A percentile compares a stretch with the other conserved stretches of the same genome.
These are phyloP conservation scores for Chenopodium suecicum DNA, from an alignment of 148 eudicot species.

Conservation along the genomic window DNA sequence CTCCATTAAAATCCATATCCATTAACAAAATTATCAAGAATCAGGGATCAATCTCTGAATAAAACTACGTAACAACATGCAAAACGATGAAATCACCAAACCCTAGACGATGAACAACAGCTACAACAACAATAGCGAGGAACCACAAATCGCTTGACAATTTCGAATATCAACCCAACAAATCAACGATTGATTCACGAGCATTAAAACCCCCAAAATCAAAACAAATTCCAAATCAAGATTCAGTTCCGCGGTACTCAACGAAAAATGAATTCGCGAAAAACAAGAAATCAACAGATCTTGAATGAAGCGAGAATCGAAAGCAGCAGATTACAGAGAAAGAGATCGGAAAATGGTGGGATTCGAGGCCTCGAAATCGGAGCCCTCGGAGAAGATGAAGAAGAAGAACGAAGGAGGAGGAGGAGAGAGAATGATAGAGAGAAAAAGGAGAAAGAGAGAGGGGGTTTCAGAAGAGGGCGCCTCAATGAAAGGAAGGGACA, in stretches of 20 bases:
- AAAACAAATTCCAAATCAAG: not conserved
- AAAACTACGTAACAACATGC: constrained; percentile 30
- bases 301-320: not conserved
- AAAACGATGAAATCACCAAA: constrained; percentile 21
- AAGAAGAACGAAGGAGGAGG: no score
- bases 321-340: not conserved
- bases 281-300: not conserved
- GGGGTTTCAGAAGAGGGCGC: not conserved
- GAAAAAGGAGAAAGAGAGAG: not conserved
- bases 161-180: not conserved
- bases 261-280: not conserved
- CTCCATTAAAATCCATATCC: constrained; percentile 77
- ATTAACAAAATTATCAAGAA: constrained; percentile 30
- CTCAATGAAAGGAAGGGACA: constrained; percentile 1
- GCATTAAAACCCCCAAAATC: not conserved
- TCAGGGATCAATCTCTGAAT: constrained; percentile 28
- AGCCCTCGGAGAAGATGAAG: not conserved
- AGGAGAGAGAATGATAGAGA: not conserved
- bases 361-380: not conserved
- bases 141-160: constrained; percentile 13
- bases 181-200: constrained; percentile 7
- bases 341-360: not conserved
- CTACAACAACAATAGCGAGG: constrained; percentile 1
- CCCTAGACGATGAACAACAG: constrained; percentile 10
- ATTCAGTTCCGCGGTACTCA: not conserved